Evolutionary conservation across 352 stramenopile genomes (phyloP).

Genomic region (Hyaloperonospora arabidopsidis): DNA sequence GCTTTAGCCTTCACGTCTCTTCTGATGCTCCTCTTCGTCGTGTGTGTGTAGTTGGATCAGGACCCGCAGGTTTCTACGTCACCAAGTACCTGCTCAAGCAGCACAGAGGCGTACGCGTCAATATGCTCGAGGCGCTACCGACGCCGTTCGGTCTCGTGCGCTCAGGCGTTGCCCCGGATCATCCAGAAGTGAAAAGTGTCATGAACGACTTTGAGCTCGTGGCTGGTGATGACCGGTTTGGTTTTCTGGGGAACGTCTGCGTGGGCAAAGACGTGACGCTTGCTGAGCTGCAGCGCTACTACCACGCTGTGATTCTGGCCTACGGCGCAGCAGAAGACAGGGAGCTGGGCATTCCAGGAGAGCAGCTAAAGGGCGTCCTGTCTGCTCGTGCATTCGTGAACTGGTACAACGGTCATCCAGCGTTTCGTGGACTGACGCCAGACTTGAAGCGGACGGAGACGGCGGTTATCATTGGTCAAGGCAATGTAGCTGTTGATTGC

Average conservation of each 20-base stretch:
- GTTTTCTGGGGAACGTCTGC: slow-evolving; percentile 87
- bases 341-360: slow-evolving; percentile 80
- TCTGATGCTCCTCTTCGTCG: slow-evolving; percentile 28
- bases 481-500: slow-evolving; percentile 97
- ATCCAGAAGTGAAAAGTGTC: slow-evolving; percentile 98
- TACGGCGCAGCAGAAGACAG: slow-evolving; percentile 92
- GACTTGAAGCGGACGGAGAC: slow-evolving; percentile 46
- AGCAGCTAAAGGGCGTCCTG: slow-evolving; percentile 69
- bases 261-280: slow-evolving; percentile 86
- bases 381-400: slow-evolving; percentile 93
- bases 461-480: slow-evolving; percentile 94
- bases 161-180: slow-evolving; percentile 94
- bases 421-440: slow-evolving; percentile 82
- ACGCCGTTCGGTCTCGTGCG: slow-evolving; percentile 95
- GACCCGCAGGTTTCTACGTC: slow-evolving; percentile 90
- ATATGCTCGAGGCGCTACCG: slow-evolving; percentile 92
- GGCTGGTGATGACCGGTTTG: slow-evolving; percentile 64
- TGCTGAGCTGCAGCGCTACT: slow-evolving; percentile 80
- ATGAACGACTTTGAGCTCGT: slow-evolving; percentile 94
- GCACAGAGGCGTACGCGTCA: slow-evolving; percentile 44
- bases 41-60: slow-evolving; percentile 87
- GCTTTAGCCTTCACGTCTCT: slow-evolving; percentile 8
- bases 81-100: slow-evolving; percentile 92
- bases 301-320: slow-evolving; percentile 93
- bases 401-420: slow-evolving; percentile 98